Evolutionary conservation across 768 basidiomycete species (phyloP).

Genomic region (Agaricus subrufescens): DNA sequence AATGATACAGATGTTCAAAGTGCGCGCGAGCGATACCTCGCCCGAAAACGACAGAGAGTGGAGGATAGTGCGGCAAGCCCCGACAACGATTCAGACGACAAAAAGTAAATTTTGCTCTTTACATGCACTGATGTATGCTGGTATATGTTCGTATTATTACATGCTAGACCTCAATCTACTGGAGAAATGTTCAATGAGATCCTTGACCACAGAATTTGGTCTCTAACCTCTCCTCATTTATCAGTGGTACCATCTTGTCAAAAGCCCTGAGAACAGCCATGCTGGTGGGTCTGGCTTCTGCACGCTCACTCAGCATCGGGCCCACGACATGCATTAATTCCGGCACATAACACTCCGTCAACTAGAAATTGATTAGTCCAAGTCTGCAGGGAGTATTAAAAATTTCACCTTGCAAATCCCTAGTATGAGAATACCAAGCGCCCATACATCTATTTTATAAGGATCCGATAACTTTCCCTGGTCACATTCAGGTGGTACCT

Average conservation of each 20-base stretch:
- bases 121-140: constrained; percentile 2
- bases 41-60: constrained; percentile 74
- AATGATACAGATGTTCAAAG: constrained; percentile 67
- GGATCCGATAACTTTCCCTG: constrained; percentile 45
- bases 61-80: constrained; percentile 32
- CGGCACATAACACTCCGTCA: constrained; percentile 52
- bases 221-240: constrained; percentile 28
- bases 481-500: constrained; percentile 69
- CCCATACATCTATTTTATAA: constrained; percentile 74
- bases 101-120: not conserved
- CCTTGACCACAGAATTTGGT: constrained; percentile 11
- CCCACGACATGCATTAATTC: constrained; percentile 52
- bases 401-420: constrained; percentile 57
- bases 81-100: not conserved
- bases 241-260: constrained; percentile 37
- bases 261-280: constrained; percentile 45
- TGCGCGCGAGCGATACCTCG: constrained; percentile 70
- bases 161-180: not conserved
- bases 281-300: constrained; percentile 48
- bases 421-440: constrained; percentile 58
- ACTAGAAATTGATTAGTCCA: constrained; percentile 28
- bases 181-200: constrained; percentile 1
- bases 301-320: constrained; percentile 55
- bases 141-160: not conserved
- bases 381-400: not conserved